A percentile compares a stretch with the other conserved stretches of the same genome.
Evolutionary conservation across 495 filamentous ascomycete species (phyloP).

Genomic region (Saxispiralis lemnorum): DNA sequence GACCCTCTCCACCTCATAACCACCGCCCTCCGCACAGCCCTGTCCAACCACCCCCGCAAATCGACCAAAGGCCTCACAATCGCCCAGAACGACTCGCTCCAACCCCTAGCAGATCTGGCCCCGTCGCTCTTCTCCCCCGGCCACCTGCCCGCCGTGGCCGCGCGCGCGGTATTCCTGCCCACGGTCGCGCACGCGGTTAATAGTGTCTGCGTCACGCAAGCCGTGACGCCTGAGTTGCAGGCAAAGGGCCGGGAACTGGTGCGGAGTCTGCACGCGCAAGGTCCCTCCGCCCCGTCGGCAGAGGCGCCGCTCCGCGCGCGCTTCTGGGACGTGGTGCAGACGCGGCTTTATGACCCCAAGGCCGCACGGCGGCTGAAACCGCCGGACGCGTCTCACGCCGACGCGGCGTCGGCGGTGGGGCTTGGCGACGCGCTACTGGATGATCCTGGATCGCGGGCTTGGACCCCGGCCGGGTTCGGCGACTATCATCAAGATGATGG

Average conservation of each 20-base stretch:
- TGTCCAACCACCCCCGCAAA: conserved; percentile 8
- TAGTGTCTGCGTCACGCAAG: background rate
- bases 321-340: conserved; percentile 4
- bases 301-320: background rate
- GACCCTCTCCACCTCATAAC: conserved; percentile 5
- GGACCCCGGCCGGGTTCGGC: too few species aligned
- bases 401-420: background rate
- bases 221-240: background rate
- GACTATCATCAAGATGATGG: too few species aligned
- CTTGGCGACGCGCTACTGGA: background rate
- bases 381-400: background rate
- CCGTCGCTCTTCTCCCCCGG: conserved; percentile 19
- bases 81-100: conserved; percentile 4
- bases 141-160: conserved; percentile 15
- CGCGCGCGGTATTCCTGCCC: conserved; percentile 17
- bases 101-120: conserved; percentile 14
- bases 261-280: too few species aligned
- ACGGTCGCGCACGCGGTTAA: conserved; percentile 17
- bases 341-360: background rate
- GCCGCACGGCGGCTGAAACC: conserved; percentile 8
- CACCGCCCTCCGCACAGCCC: conserved; percentile 14
- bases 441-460: too few species aligned
- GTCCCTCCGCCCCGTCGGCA: too few species aligned
- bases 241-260: background rate
- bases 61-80: conserved; percentile 12